phyloP scores from a whole-genome alignment of 352 stramenopile species.

The Phytophthora citrophthora region DNA sequence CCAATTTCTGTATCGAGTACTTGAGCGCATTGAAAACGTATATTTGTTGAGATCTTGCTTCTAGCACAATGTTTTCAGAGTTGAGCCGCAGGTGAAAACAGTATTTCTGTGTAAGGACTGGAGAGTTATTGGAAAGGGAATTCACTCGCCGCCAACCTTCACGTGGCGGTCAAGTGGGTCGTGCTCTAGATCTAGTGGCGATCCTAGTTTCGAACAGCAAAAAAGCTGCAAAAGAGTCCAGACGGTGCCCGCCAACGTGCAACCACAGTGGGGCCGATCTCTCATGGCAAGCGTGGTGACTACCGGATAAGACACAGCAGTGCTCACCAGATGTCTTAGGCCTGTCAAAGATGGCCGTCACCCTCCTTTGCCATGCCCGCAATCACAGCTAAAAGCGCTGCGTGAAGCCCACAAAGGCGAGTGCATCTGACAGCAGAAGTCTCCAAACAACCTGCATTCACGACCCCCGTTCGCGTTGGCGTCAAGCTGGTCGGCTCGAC shows the following conservation, averaged over 20 bases:
- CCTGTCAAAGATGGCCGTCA: not conserved
- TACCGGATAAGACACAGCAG: slow-evolving; percentile 8
- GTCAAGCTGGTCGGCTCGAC: not conserved
- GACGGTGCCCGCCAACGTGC: not conserved
- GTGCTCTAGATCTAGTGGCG: not conserved
- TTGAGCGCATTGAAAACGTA: too few relatives aligned
- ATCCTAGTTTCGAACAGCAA: slow-evolving; percentile 1
- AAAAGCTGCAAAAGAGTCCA: not conserved
- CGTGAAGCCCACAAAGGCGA: not conserved
- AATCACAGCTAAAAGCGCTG: not conserved
- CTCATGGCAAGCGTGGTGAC: not conserved
- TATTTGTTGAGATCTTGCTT: too few relatives aligned
- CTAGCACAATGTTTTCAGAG: too few relatives aligned
- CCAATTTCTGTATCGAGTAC: too few relatives aligned
- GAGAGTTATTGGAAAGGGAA: too few relatives aligned
- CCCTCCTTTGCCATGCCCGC: slow-evolving; percentile 3
- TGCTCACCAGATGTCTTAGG: not conserved
- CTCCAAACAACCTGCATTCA: not conserved
- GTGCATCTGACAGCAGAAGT: not conserved
- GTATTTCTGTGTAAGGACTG: too few relatives aligned
- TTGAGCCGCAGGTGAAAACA: too few relatives aligned
- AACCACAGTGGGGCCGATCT: not conserved
- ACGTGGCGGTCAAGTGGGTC: not conserved
- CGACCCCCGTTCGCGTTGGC: not conserved
- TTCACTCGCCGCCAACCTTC: not conserved